Percentiles rank a stretch among this genome's conserved stretches.
These are phyloP conservation scores for Teratosphaeria zuluensis DNA, from an alignment of 2,329 filamentous ascomycete species.

Conservation along the genomic window DNA sequence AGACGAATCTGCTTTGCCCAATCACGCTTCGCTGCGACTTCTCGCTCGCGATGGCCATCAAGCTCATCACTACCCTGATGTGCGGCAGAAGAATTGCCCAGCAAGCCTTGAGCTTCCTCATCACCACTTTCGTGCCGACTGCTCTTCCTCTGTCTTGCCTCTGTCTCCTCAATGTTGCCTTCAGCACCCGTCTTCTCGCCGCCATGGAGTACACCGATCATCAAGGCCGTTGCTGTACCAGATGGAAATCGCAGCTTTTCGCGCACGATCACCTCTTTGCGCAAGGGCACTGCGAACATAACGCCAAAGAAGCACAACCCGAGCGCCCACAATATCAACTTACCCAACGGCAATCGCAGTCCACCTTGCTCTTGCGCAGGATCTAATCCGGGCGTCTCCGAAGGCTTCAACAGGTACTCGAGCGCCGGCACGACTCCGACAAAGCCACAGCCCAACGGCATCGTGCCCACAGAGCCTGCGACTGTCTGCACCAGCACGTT, in stretches of 20 bases:
- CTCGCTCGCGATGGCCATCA: conserved; percentile 13
- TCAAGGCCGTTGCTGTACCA: conserved; percentile 86
- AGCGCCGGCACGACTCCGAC: conserved; percentile 90
- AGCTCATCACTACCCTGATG: conserved; percentile 2
- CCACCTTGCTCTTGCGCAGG: conserved; percentile 14
- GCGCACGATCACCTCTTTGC: conserved; percentile 82
- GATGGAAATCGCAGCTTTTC: conserved; percentile 92
- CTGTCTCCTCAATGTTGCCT: conserved; percentile 29
- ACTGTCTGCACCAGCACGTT: conserved; percentile 96
- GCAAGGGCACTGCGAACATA: conserved; percentile 84
- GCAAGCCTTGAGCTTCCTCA: conserved; percentile 24
- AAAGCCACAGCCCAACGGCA: conserved; percentile 92
- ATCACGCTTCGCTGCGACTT: conserved; percentile 29
- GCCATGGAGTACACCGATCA: conserved; percentile 85
- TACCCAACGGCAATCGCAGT: conserved; percentile 46
- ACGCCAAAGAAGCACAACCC: conserved; percentile 95
- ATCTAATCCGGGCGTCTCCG: conserved; percentile 44
- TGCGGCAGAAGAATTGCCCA: conserved; percentile 15
- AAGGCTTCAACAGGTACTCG: conserved; percentile 68
- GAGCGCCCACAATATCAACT: conserved; percentile 80
- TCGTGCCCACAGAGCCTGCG: conserved; percentile 88
- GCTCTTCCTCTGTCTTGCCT: conserved; percentile 12
- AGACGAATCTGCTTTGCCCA: conserved; percentile 55
- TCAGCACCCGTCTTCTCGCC: conserved; percentile 28
- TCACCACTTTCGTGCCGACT: conserved; percentile 8